Evolutionary conservation across 2,329 filamentous ascomycete genomes (phyloP).

Genomic region (Lasiodiplodia citricola): DNA sequence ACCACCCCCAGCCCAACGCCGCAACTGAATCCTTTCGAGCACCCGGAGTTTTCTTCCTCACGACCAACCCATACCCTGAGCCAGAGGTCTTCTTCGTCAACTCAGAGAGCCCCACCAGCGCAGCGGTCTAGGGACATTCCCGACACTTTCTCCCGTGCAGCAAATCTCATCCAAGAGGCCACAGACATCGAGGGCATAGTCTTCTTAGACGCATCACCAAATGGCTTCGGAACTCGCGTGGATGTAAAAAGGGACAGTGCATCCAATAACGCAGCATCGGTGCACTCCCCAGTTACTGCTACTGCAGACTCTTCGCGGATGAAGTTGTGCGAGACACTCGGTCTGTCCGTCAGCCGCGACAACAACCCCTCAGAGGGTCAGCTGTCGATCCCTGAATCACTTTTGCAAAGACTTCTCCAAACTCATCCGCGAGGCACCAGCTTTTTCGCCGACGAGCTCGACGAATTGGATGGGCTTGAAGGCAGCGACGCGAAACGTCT

Average conservation of each 20-base stretch:
- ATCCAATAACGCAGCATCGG: background rate
- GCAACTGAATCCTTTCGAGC: background rate
- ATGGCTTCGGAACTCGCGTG: background rate
- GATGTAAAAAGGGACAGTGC: background rate
- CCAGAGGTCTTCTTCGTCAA: background rate
- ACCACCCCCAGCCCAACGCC: background rate
- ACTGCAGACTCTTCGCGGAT: background rate
- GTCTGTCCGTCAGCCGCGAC: background rate
- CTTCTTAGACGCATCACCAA: slow-evolving; percentile 41
- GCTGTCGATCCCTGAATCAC: background rate
- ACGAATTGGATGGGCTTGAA: background rate
- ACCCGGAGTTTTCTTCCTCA: no score
- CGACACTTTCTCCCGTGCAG: slow-evolving; percentile 38
- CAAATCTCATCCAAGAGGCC: slow-evolving; percentile 45
- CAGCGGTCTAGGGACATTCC: background rate
- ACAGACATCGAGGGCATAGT: slow-evolving; percentile 45
- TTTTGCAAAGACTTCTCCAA: slow-evolving; percentile 24
- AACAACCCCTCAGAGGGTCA: background rate
- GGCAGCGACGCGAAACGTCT: slow-evolving; percentile 31
- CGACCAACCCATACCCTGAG: background rate
- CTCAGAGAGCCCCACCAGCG: background rate
- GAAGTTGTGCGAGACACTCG: background rate
- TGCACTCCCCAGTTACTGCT: background rate
- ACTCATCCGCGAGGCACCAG: slow-evolving; percentile 26
- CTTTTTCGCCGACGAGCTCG: slow-evolving; percentile 25